These are phyloP conservation scores for Cutaneotrichosporon sp. DNA, from an alignment of 1,284 basidiomycete genomes.

Conservation along the genomic window DNA sequence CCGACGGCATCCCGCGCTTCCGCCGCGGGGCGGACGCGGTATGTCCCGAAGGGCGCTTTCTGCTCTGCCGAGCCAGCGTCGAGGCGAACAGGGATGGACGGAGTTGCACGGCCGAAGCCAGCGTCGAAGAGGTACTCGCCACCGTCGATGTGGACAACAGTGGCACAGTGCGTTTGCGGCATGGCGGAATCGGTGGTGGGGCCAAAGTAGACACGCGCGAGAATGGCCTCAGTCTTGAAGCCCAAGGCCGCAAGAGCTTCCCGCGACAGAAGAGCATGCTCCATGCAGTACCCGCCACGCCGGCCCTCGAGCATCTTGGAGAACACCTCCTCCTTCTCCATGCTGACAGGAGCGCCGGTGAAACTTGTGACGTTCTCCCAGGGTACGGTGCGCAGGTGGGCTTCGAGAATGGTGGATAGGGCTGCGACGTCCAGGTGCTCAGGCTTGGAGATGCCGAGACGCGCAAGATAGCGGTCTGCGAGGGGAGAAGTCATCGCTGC, in stretches of 20 bases:
- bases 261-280: slow-evolving; percentile 14
- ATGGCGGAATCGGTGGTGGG: neutral
- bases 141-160: slow-evolving; percentile 13
- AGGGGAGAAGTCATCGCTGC: slow-evolving; percentile 5
- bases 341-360: slow-evolving; percentile 12
- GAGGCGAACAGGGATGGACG: slow-evolving; percentile 7
- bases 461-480: slow-evolving; percentile 17
- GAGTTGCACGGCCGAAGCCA: slow-evolving; percentile 16
- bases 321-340: slow-evolving; percentile 8
- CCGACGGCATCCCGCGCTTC: neutral
- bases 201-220: slow-evolving; percentile 15
- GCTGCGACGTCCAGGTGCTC: slow-evolving; percentile 3
- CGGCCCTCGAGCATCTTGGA: slow-evolving; percentile 14
- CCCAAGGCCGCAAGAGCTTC: slow-evolving; percentile 15
- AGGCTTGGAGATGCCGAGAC: slow-evolving; percentile 11
- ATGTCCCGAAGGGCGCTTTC: slow-evolving; percentile 5
- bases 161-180: slow-evolving; percentile 10
- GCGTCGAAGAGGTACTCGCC: slow-evolving; percentile 18
- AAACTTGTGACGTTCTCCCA: slow-evolving; percentile 22
- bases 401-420: slow-evolving; percentile 12
- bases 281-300: slow-evolving; percentile 25
- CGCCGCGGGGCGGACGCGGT: slow-evolving; percentile 7
- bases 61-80: neutral
- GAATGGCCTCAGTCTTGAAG: slow-evolving; percentile 2
- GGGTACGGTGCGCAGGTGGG: slow-evolving; percentile 20